phyloP scores from a whole-genome alignment of 805 yeast genomes.

The Limtongozyma cylindracea region DNA sequence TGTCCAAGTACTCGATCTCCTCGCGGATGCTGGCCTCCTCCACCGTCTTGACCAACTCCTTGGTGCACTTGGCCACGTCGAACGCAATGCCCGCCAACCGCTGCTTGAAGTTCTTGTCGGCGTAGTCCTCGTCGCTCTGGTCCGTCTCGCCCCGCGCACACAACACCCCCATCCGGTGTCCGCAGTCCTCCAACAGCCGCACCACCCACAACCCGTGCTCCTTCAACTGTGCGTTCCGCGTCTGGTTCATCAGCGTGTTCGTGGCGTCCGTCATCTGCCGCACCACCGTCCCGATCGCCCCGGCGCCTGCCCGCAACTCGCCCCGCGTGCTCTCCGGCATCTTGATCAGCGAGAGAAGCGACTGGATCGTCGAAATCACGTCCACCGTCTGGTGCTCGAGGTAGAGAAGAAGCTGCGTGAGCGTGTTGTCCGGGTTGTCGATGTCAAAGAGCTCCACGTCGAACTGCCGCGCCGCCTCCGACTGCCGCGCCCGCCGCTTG shows the following conservation, averaged over 20 bases:
- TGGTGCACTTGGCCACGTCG: constrained; percentile 90
- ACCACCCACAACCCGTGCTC: constrained; percentile 88
- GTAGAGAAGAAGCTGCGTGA: constrained; percentile 60
- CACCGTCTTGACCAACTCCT: constrained; percentile 85
- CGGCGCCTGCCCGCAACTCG: constrained; percentile 43
- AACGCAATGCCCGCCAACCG: constrained; percentile 89
- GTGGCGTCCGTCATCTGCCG: constrained; percentile 81
- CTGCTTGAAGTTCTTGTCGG: constrained; percentile 78
- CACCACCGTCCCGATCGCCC: constrained; percentile 56
- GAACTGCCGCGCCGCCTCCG: constrained; percentile 28
- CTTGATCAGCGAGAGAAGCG: constrained; percentile 51
- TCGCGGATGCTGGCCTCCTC: constrained; percentile 82
- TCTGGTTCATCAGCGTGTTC: constrained; percentile 65
- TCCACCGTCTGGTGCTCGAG: constrained; percentile 85
- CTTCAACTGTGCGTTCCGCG: constrained; percentile 60
- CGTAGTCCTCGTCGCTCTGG: constrained; percentile 30
- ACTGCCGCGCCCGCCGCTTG: no score
- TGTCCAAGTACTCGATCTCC: constrained; percentile 63
- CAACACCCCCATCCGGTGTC: constrained; percentile 54
- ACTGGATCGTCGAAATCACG: constrained; percentile 75
- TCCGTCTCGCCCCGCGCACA: constrained; percentile 17
- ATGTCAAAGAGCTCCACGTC: constrained; percentile 58
- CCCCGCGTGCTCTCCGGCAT: constrained; percentile 57
- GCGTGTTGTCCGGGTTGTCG: constrained; percentile 70
- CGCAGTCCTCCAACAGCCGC: constrained; percentile 64